Evolutionary conservation across 2,329 filamentous ascomycete genomes (phyloP).

Genomic region (Fusarium sp.): DNA sequence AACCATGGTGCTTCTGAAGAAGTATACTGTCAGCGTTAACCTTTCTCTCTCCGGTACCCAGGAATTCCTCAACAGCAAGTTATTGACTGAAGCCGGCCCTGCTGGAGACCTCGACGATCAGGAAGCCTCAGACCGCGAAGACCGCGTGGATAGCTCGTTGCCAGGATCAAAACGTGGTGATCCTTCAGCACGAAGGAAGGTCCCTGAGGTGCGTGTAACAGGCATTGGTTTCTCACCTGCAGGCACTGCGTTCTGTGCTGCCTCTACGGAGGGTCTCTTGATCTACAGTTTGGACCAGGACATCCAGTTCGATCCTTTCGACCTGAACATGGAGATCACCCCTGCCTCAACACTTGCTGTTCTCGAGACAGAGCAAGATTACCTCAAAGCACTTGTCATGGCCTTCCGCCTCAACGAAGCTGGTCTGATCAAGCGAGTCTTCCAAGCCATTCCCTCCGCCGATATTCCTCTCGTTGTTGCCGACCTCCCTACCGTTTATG

Average conservation of each 20-base stretch:
- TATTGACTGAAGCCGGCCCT: slow-evolving; percentile 90
- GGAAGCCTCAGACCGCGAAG: slow-evolving; percentile 88
- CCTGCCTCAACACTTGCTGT: slow-evolving; percentile 81
- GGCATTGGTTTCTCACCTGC: slow-evolving; percentile 88
- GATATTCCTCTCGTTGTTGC: slow-evolving; percentile 82
- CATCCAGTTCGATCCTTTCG: slow-evolving; percentile 92
- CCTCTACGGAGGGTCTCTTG: slow-evolving; percentile 90
- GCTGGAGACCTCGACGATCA: slow-evolving; percentile 84
- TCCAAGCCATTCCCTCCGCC: slow-evolving; percentile 78
- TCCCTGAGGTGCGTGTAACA: slow-evolving; percentile 84
- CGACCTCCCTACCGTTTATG: slow-evolving; percentile 83
- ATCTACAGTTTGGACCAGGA: slow-evolving; percentile 90
- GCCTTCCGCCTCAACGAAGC: slow-evolving; percentile 93
- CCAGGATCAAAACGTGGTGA: slow-evolving; percentile 89
- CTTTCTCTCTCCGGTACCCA: slow-evolving; percentile 95
- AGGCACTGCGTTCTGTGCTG: slow-evolving; percentile 90
- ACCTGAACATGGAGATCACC: slow-evolving; percentile 93
- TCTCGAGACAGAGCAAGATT: slow-evolving; percentile 74
- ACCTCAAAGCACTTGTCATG: slow-evolving; percentile 94
- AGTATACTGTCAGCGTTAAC: slow-evolving; percentile 95
- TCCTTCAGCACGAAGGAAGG: slow-evolving; percentile 76
- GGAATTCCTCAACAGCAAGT: slow-evolving; percentile 92
- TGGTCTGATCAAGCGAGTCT: slow-evolving; percentile 82
- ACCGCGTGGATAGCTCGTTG: slow-evolving; percentile 78
- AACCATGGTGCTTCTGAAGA: slow-evolving; percentile 90